These are phyloP conservation scores for Salix koriyanagi DNA, from an alignment of 345 rosid genomes.

Conservation along the genomic window DNA sequence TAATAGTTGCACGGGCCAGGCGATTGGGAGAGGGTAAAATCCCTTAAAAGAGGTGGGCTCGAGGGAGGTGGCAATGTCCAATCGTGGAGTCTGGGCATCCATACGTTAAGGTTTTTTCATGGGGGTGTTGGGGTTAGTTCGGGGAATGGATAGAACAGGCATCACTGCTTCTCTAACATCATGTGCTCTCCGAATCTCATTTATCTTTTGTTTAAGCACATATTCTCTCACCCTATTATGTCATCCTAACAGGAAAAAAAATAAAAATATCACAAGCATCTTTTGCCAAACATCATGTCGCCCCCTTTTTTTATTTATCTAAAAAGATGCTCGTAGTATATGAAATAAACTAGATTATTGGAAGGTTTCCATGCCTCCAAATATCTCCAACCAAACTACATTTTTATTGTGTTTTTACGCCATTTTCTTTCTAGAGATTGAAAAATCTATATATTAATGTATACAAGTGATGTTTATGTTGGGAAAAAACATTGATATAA, in stretches of 20 bases:
- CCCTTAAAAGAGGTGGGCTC: conserved; percentile 23
- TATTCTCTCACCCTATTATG: conserved; percentile 32
- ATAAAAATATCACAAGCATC: neutral
- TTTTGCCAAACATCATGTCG: conserved; percentile 22
- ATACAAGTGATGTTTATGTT: too few species aligned
- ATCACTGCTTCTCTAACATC: conserved; percentile 18
- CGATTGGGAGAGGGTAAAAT: neutral
- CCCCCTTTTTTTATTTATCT: neutral
- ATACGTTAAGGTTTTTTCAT: neutral
- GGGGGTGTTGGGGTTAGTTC: neutral
- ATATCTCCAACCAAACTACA: too few species aligned
- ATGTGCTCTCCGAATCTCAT: conserved; percentile 22
- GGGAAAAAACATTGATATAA: too few species aligned
- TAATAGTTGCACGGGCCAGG: neutral
- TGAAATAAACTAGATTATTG: neutral
- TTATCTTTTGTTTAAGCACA: conserved; percentile 14
- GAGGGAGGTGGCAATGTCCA: neutral
- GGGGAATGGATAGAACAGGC: conserved; percentile 7
- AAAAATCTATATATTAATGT: too few species aligned
- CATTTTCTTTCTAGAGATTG: too few species aligned
- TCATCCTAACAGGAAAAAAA: conserved; percentile 9
- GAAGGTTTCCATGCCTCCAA: too few species aligned
- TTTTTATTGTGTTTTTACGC: too few species aligned
- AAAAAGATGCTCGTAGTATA: neutral
- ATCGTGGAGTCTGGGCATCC: conserved; percentile 28